Percentiles rank a stretch among this genome's conserved stretches.
phyloP scores from a whole-genome alignment of 2,329 filamentous ascomycete species.

The Sodiomyces alkalinus region DNA sequence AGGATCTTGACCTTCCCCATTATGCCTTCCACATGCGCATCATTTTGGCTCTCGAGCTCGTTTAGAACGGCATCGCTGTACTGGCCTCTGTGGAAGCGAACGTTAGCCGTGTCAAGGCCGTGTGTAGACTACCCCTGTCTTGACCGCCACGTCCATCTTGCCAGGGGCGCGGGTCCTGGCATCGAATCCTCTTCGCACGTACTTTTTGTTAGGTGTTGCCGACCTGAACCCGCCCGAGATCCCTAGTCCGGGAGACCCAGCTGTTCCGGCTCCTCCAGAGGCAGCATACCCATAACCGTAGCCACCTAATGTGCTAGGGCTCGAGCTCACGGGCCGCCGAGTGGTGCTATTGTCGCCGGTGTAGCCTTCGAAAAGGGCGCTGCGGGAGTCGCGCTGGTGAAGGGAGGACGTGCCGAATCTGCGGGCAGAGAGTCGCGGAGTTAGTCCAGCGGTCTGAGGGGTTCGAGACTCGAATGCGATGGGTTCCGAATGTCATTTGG shows the following conservation, averaged over 20 bases:
- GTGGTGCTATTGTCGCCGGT: slow-evolving; percentile 28
- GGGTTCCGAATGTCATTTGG: too few species aligned
- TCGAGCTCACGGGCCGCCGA: slow-evolving; percentile 27
- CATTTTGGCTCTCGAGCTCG: slow-evolving; percentile 92
- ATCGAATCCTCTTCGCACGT: slow-evolving; percentile 10
- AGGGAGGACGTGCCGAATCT: slow-evolving; percentile 52
- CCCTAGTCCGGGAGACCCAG: slow-evolving; percentile 14
- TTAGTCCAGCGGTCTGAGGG: too few species aligned
- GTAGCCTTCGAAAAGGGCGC: slow-evolving; percentile 63
- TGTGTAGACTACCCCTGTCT: too few species aligned
- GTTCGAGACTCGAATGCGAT: too few species aligned
- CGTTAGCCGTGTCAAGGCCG: too few species aligned
- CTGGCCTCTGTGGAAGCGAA: slow-evolving; percentile 58
- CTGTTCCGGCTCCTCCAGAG: slow-evolving; percentile 1
- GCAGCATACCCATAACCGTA: slow-evolving; percentile 33
- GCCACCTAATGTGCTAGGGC: slow-evolving; percentile 30
- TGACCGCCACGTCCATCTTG: too few species aligned
- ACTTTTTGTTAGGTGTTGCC: slow-evolving; percentile 59
- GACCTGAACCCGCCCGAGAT: slow-evolving; percentile 34
- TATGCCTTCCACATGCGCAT: slow-evolving; percentile 78
- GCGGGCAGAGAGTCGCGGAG: not conserved
- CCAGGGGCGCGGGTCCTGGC: too few species aligned
- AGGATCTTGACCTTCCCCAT: slow-evolving; percentile 77
- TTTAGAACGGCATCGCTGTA: slow-evolving; percentile 86
- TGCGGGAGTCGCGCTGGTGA: slow-evolving; percentile 59